Base-by-base conservation (phyloP, 352 stramenopile species). In the Phytophthora citrophthora region DNA sequence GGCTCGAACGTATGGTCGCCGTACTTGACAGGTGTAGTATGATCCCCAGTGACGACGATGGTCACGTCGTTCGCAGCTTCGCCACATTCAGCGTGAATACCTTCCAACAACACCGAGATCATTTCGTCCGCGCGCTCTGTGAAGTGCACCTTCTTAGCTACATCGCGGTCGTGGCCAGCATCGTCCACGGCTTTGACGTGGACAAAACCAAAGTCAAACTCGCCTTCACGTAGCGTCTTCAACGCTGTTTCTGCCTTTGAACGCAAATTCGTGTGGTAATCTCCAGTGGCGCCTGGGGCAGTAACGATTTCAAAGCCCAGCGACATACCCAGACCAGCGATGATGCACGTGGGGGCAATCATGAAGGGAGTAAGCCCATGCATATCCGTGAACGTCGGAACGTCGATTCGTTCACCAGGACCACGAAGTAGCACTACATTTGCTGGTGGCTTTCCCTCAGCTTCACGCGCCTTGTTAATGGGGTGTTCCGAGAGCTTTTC, bases 341-440 rank as follows among this genome's bases (percentile, higher is more conserved):
- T 96, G 68, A 96, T 96, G 54, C 88, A 96, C 13, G 88, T 96
- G 2, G 88, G 88, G 12, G 88, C 88, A 44, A 96, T 94, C 88
- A 96, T 96, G 62, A 96, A 96, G 20, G 86, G 68, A 44, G 74
- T 89, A 23, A 96, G 64, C 12, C 83, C 86, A 70, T 96, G 88
- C 62, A 91, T 85, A 7, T 94, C 77, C 32, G 87, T 69, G 46
- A 96, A 96, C 4, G 82, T 80, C n/a, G 83, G 73, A 23, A 96
- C 88, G 23, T 93, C 79, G 64, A 96, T 96, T 46, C 88, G 85
- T 58, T 96, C 88, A 16, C 88, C 88, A 10, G 88, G 88, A 5
- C 88, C 88, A 34, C 88, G 85, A 31, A 96, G 64, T 34, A 96
- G 60, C n/a, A 96, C 86, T 16, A 96, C 77, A 68, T 96, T 96